Conservation (phyloP, 2,329 filamentous ascomycete species). For the Helotiales sp. region DNA sequence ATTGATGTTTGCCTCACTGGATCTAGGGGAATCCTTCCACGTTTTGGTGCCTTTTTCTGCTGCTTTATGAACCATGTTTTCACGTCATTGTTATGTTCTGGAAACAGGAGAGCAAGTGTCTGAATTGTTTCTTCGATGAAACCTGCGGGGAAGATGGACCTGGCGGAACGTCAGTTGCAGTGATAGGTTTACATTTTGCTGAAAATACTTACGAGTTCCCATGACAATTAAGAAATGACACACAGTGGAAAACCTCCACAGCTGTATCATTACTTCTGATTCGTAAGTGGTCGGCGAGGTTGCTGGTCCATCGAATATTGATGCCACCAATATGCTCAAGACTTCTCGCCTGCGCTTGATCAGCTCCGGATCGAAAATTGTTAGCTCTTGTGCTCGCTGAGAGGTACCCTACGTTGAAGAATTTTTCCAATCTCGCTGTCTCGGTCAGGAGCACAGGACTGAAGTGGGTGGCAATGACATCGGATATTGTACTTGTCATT, state of each 20-base stretch:
- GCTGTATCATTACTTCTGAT: slow-evolving; percentile 41
- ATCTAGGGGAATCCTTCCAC: slow-evolving; percentile 31
- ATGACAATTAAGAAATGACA: slow-evolving; percentile 38
- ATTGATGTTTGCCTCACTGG: not conserved
- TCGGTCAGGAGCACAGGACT: too few species aligned
- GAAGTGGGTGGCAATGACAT: too few species aligned
- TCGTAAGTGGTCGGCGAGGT: slow-evolving; percentile 43
- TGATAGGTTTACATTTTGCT: too few species aligned
- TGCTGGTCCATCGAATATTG: slow-evolving; percentile 39
- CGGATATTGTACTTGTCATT: too few species aligned
- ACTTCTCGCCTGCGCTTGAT: too few species aligned
- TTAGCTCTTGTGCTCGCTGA: too few species aligned
- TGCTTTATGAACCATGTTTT: slow-evolving; percentile 29
- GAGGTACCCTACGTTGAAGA: too few species aligned
- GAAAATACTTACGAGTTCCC: slow-evolving; percentile 9
- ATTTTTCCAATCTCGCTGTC: too few species aligned
- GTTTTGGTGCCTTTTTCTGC: slow-evolving; percentile 10
- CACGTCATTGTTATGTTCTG: slow-evolving; percentile 29
- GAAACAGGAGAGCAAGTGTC: slow-evolving; percentile 41
- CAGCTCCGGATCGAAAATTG: too few species aligned
- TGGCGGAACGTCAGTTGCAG: slow-evolving; percentile 2
- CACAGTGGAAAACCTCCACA: slow-evolving; percentile 43
- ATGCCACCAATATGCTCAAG: slow-evolving; percentile 39
- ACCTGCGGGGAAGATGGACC: slow-evolving; percentile 32
- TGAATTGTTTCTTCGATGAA: slow-evolving; percentile 40